Evolutionary conservation across 306 rosid species (phyloP).

Genomic region (Gastrolobium villosum): DNA sequence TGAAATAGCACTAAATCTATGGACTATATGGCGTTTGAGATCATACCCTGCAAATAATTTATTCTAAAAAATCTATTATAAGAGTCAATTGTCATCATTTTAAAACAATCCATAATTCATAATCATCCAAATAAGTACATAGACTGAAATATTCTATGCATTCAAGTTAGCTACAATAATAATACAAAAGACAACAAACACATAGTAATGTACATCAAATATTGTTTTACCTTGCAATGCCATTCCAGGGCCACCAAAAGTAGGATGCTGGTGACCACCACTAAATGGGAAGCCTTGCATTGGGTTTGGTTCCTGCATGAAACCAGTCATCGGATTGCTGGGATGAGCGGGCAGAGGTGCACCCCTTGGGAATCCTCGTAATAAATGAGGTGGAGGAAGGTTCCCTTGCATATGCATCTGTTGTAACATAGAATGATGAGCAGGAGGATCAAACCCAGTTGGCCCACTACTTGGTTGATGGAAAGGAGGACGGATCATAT

Average conservation of each 20-base stretch:
- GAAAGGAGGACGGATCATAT: slow-evolving; percentile 82
- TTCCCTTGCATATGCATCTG: slow-evolving; percentile 80
- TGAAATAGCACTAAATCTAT: neutral
- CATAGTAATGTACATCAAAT: neutral
- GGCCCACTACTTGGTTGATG: slow-evolving; percentile 64
- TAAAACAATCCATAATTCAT: slow-evolving; percentile 9
- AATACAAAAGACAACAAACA: slow-evolving; percentile 3
- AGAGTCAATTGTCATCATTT: slow-evolving; percentile 3
- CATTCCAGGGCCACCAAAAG: slow-evolving; percentile 74
- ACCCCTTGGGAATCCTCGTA: slow-evolving; percentile 81
- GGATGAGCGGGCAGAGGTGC: slow-evolving; percentile 64
- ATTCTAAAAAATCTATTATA: neutral
- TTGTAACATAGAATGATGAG: slow-evolving; percentile 77
- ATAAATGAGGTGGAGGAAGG: slow-evolving; percentile 72
- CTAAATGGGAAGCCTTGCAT: slow-evolving; percentile 70
- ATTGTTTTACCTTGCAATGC: slow-evolving; percentile 71
- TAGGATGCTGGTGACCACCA: slow-evolving; percentile 68
- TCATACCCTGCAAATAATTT: slow-evolving; percentile 25
- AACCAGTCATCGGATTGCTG: slow-evolving; percentile 64
- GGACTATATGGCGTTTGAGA: neutral
- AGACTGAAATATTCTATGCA: neutral
- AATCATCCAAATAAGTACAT: slow-evolving; percentile 2
- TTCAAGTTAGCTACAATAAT: slow-evolving; percentile 26
- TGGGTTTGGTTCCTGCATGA: slow-evolving; percentile 72
- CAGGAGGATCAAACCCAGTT: slow-evolving; percentile 73